Base-by-base conservation (phyloP, 805 yeast genomes). In the Tanozyma kutaoensis region DNA sequence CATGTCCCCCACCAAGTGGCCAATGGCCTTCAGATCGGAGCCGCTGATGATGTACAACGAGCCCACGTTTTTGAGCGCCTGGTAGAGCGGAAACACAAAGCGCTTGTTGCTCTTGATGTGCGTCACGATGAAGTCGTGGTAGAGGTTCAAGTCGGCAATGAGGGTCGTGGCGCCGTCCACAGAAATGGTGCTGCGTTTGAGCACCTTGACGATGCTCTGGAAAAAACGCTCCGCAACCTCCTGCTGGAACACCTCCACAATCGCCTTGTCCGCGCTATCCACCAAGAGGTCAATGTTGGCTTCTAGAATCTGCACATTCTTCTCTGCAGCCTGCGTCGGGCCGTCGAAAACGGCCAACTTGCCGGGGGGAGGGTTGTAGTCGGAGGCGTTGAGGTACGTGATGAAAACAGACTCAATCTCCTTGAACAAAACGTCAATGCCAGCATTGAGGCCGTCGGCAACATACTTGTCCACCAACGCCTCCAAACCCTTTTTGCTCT, bases 361-460 rank as follows among this genome's bases (percentile, higher is more conserved):
- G 11, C 6, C 11, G 3, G 34, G 24, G 5, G 45, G 38, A 2
- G 84, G 81, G 31, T 69, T 64, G 48, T 69, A 85, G 37, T 76
- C 86, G 6, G 67, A 56, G 5, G 72, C 73, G 3, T 66, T 49
- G 38, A 76, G 78, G 18, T 59, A 53, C 0, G 73, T 65, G 22
- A 62, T 57, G 35, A 66, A 71, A 3, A 71, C 59, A 34, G 65
- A 66, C 28, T 78, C 81, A 12, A 86, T 71, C 45, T 88, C 95
- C 38, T 71, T 77, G 51, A 85, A 74, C 21, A 91, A 61, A 8
- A 85, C 86, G 34, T 81, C 93, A 19, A 91, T 84, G 23, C 96
- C 94, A n/a, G 79, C 68, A 41, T 84, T 86, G 17, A 91, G 61
- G 0, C 98, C 98, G 42, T 79, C 80, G 0, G 97, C 98, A 12